A percentile compares a stretch with the other conserved stretches of the same genome.
Conservation (phyloP, 345 rosid genomes). For the rapeseed (Brassica napus) region DNA sequence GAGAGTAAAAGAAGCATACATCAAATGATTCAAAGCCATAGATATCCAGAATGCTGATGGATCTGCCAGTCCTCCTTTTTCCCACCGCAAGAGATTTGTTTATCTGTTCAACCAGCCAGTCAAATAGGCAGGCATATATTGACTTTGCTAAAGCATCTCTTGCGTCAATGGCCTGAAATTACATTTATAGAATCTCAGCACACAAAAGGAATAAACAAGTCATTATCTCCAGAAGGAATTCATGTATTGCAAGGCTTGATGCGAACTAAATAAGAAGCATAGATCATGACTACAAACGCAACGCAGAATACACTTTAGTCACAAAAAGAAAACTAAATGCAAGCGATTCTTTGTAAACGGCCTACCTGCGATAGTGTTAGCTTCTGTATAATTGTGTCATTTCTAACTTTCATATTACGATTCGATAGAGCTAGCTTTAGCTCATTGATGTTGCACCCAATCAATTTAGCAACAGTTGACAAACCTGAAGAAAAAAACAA, state of each 20-base stretch:
- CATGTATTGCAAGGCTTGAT: not conserved
- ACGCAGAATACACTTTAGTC: constrained; percentile 63
- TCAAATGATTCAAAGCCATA: constrained; percentile 99
- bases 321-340: constrained; percentile 47
- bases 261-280: constrained; percentile 6
- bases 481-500: constrained; percentile 56
- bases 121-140: constrained; percentile 83
- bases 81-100: constrained; percentile 93
- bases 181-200: not conserved
- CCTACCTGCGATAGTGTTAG: constrained; percentile 81
- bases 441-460: constrained; percentile 66
- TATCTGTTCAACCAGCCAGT: constrained; percentile 92
- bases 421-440: constrained; percentile 81
- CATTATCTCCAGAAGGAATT: constrained; percentile 1
- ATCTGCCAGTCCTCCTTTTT: constrained; percentile 86
- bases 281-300: constrained; percentile 35
- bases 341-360: constrained; percentile 37
- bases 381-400: constrained; percentile 85
- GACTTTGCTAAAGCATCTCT: constrained; percentile 98
- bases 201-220: not conserved
- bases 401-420: constrained; percentile 89
- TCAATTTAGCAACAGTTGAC: constrained; percentile 66
- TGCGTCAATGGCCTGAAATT: constrained; percentile 71
- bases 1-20: constrained; percentile 44
- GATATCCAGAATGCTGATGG: constrained; percentile 96